These are phyloP conservation scores for Miscanthus sacchariflorus DNA, from an alignment of 202 grass and related monocot species.

Conservation along the genomic window DNA sequence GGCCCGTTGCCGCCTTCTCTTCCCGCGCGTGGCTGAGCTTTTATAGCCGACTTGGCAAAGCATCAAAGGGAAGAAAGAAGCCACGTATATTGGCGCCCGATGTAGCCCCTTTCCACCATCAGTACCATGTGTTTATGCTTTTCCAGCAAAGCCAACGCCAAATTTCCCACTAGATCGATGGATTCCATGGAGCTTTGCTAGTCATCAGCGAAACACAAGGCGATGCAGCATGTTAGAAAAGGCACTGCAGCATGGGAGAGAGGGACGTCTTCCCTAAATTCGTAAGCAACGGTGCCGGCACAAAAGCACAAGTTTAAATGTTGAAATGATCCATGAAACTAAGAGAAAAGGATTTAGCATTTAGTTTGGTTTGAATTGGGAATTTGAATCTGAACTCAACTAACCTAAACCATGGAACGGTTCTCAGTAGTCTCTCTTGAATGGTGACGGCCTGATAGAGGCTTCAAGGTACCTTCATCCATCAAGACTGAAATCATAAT, in stretches of 20 bases:
- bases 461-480: not conserved
- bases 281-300: slow-evolving; percentile 19
- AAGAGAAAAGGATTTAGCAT: not conserved
- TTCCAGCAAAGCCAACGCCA: slow-evolving; percentile 29
- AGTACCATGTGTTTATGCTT: slow-evolving; percentile 4
- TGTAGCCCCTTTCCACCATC: slow-evolving; percentile 37
- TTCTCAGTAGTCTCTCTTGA: not conserved
- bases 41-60: slow-evolving; percentile 38
- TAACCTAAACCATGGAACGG: not conserved
- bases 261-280: slow-evolving; percentile 4
- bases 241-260: not conserved
- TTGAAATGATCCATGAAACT: not conserved
- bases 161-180: not conserved
- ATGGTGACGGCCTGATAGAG: not conserved
- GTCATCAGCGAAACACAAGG: not conserved
- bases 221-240: slow-evolving; percentile 19
- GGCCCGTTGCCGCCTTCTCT: slow-evolving; percentile 25
- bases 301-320: slow-evolving; percentile 15
- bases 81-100: slow-evolving; percentile 26
- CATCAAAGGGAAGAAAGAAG: slow-evolving; percentile 26
- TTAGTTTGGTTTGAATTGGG: not conserved
- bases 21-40: not conserved
- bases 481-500: not conserved
- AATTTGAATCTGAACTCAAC: not conserved
- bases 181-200: slow-evolving; percentile 28